A percentile compares a stretch with the other conserved stretches of the same genome.
These are phyloP conservation scores for Carex littledalei DNA, from an alignment of 176 grass and related monocot species.

Conservation along the genomic window DNA sequence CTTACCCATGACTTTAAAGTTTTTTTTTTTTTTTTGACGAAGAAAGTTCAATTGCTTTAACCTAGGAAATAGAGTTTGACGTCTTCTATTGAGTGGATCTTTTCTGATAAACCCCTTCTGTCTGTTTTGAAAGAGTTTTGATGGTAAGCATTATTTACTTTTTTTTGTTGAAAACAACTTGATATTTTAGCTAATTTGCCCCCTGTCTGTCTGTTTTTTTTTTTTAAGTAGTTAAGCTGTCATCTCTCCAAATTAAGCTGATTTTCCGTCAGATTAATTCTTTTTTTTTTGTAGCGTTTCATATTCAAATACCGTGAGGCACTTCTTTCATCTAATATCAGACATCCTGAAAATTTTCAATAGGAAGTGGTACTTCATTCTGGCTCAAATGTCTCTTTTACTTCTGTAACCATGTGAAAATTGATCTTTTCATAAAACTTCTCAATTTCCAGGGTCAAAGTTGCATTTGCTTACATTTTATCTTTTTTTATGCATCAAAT, in stretches of 20 bases:
- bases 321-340: background rate
- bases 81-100: background rate
- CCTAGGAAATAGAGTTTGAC: background rate
- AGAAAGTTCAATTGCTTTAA: background rate
- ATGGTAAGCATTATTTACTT: conserved; percentile 8
- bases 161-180: background rate
- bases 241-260: background rate
- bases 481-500: background rate
- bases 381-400: background rate
- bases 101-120: background rate
- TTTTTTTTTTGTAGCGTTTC: background rate
- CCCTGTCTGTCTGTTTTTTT: background rate
- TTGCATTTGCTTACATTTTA: background rate
- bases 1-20: background rate
- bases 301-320: background rate
- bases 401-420: background rate
- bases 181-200: background rate
- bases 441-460: background rate
- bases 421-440: background rate
- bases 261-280: background rate
- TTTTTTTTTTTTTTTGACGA: background rate
- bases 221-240: background rate
- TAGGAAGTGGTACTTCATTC: background rate
- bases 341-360: background rate
- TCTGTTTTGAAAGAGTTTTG: background rate